Base-by-base conservation (phyloP, 768 basidiomycete genomes). In the Cystofilobasidium ferigula region DNA sequence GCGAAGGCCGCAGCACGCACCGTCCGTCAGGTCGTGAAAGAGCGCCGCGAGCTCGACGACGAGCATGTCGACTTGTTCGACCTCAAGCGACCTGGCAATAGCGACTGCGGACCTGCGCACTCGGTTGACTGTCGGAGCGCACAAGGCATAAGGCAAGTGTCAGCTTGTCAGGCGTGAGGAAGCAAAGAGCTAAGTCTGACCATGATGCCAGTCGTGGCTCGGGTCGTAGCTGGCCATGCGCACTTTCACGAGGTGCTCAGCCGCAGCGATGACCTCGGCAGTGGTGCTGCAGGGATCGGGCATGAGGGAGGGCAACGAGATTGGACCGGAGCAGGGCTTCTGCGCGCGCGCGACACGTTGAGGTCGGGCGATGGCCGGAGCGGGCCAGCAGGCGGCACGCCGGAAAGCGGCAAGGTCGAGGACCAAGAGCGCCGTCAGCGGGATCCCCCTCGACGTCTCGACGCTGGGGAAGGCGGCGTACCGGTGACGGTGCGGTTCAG, bases 1-100 rank as follows among this genome's bases (percentile, higher is more conserved):
- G 26, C 4, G 13, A 38, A 51, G 24, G 26, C 7, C 43, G 38
- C 24, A 42, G 13, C 40, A 40, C 47, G 24, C 6, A 66, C 64
- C 43, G 38, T 59, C 64, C 3, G 59, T 68, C 1, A 68, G 81
- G 75, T 94, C 90, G 72, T 93, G 91, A 53, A 93, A 82, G 43
- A 94, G 81, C n/a, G 91, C 86, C 35, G 87, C 86, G 56, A 93
- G 78, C 75, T 93, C 90, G 3, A 93, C 82, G 7, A 84, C 81
- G 26, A 92, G 77, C 1, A 91, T 75, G 77, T 93, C 88, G 24
- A 59, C 34, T 2, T 76, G 76, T 16, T 76, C 74, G 12, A 78
- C 68, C 10, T 14, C 68, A 1, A 78, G 35, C 1, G 79, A 76
- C 20, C 77, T 77, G 14, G 88, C 89, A 45, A 93, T 79, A 9